phyloP scores from a whole-genome alignment of 2,329 filamentous ascomycete species.

The Fusarium sterilihyphosum region DNA sequence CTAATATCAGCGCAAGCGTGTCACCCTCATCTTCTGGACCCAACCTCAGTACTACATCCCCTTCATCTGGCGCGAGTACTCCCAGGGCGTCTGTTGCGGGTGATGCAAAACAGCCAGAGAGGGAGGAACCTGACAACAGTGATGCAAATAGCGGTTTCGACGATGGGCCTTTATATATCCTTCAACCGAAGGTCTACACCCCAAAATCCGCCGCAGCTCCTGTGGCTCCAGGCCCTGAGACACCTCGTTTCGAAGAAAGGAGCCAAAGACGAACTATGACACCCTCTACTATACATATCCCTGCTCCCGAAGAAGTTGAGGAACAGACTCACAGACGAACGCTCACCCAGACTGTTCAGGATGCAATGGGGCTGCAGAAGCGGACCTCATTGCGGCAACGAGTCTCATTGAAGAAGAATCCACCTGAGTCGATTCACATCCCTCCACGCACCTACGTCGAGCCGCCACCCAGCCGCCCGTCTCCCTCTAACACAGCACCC shows the following conservation, averaged over 20 bases:
- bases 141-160: slow-evolving; percentile 22
- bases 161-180: slow-evolving; percentile 59
- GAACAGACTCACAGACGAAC: slow-evolving; percentile 25
- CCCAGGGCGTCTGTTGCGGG: slow-evolving; percentile 16
- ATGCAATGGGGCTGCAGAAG: slow-evolving; percentile 44
- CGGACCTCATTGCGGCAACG: slow-evolving; percentile 63
- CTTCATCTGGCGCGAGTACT: slow-evolving; percentile 17
- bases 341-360: slow-evolving; percentile 30
- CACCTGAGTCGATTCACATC: slow-evolving; percentile 65
- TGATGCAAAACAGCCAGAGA: slow-evolving; percentile 7
- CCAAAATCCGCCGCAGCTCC: slow-evolving; percentile 63
- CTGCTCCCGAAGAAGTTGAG: slow-evolving; percentile 26
- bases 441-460: slow-evolving; percentile 50
- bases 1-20: slow-evolving; percentile 18
- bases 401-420: slow-evolving; percentile 62
- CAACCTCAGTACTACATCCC: background rate
- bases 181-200: slow-evolving; percentile 68
- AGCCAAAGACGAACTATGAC: slow-evolving; percentile 30
- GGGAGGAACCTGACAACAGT: slow-evolving; percentile 17
- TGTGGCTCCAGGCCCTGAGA: slow-evolving; percentile 46
- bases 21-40: slow-evolving; percentile 27
- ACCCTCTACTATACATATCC: slow-evolving; percentile 13
- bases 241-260: slow-evolving; percentile 15
- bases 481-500: slow-evolving; percentile 47
- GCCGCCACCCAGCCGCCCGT: slow-evolving; percentile 41